Evolutionary conservation across 2,329 filamentous ascomycete genomes (phyloP).

Genomic region (Echinosphaeria canescens): DNA sequence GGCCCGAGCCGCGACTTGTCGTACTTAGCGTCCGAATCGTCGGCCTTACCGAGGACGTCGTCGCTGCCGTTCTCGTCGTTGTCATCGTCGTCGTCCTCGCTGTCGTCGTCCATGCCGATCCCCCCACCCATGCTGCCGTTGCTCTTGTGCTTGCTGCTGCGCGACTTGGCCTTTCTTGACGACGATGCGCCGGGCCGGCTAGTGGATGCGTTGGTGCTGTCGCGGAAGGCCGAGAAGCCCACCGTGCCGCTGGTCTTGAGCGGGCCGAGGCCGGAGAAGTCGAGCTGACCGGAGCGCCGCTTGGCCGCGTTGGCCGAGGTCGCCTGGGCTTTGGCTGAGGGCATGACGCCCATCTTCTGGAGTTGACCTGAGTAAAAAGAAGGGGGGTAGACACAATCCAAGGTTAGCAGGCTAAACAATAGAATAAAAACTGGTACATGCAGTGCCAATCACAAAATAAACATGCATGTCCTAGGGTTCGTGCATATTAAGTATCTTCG

Average conservation of each 20-base stretch:
- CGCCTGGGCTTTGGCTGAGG: slow-evolving; percentile 41
- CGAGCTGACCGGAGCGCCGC: slow-evolving; percentile 60
- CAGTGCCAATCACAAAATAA: no score
- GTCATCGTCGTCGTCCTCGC: slow-evolving; percentile 50
- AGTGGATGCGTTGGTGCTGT: slow-evolving; percentile 34
- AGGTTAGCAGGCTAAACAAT: no score
- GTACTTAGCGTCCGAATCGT: slow-evolving; percentile 39
- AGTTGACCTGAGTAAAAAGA: slow-evolving; percentile 49
- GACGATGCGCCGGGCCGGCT: no score
- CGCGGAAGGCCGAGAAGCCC: slow-evolving; percentile 76
- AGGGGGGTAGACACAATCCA: background rate
- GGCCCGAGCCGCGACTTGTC: slow-evolving; percentile 35
- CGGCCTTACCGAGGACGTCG: slow-evolving; percentile 39
- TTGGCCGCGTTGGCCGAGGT: slow-evolving; percentile 41
- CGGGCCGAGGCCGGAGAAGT: slow-evolving; percentile 69
- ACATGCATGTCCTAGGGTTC: no score
- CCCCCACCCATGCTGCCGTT: slow-evolving; percentile 30
- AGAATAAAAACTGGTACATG: no score
- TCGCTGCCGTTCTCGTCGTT: slow-evolving; percentile 49
- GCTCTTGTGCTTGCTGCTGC: slow-evolving; percentile 38
- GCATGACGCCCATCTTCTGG: slow-evolving; percentile 83
- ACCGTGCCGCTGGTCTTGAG: slow-evolving; percentile 75
- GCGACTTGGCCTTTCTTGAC: slow-evolving; percentile 31
- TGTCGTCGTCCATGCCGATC: slow-evolving; percentile 50
- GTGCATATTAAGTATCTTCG: no score